Evolutionary conservation across 202 grass and related monocot species (phyloP).

Genomic region (Tripidium arundinaceum): DNA sequence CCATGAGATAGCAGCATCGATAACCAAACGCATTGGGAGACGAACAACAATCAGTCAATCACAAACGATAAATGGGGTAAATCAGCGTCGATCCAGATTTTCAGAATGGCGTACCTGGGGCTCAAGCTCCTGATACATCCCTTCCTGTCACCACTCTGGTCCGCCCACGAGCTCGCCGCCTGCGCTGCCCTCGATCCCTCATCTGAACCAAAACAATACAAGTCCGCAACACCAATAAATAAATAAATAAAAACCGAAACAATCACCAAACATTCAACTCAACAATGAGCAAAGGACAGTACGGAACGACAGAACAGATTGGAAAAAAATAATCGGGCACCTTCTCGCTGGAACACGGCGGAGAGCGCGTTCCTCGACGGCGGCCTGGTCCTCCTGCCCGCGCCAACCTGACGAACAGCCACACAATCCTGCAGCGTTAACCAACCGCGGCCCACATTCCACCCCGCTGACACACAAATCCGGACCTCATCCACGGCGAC

Average conservation of each 20-base stretch:
- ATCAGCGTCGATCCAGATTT: neutral
- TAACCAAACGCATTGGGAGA: neutral
- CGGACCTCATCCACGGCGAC: neutral
- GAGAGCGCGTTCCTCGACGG: no score
- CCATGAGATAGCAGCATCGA: neutral
- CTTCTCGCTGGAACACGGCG: no score
- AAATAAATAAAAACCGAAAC: neutral
- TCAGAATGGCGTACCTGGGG: conserved; percentile 34
- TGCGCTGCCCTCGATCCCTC: conserved; percentile 16
- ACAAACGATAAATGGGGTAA: neutral
- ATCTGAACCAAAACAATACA: conserved; percentile 9
- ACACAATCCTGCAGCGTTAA: neutral
- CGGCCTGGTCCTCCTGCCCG: no score
- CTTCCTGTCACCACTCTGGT: neutral
- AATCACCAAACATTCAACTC: neutral
- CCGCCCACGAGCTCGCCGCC: neutral
- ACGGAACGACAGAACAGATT: no score
- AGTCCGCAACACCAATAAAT: neutral
- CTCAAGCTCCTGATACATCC: conserved; percentile 5
- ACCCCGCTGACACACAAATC: neutral
- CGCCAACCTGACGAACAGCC: no score
- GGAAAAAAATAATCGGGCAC: no score
- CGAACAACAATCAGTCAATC: neutral
- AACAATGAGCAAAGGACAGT: neutral
- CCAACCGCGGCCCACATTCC: neutral